Evolutionary conservation across 2,329 filamentous ascomycete species (phyloP).

Genomic region (Nothomitra cinnamomea): DNA sequence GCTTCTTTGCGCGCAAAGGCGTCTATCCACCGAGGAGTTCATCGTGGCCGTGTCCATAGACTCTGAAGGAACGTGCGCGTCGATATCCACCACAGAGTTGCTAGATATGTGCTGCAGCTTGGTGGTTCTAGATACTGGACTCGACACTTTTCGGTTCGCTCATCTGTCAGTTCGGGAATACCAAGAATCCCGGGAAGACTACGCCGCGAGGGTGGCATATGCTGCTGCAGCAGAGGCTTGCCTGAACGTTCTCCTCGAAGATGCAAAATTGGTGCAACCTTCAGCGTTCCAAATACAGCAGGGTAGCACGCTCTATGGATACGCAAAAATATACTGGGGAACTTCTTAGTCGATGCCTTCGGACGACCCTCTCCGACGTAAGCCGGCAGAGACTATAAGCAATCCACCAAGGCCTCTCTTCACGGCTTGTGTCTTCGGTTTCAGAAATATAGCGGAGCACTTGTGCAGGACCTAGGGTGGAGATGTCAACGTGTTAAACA

Average conservation of each 20-base stretch:
- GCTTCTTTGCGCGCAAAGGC: constrained; percentile 12
- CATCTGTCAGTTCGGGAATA: constrained; percentile 19
- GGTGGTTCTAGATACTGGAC: constrained; percentile 14
- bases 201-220: neutral
- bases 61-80: neutral
- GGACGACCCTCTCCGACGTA: too few relatives aligned
- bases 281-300: too few relatives aligned
- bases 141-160: constrained; percentile 17
- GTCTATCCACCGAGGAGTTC: constrained; percentile 10
- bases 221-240: neutral
- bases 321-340: too few relatives aligned
- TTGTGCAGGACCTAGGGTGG: too few relatives aligned
- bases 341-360: too few relatives aligned
- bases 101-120: constrained; percentile 17
- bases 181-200: constrained; percentile 12
- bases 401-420: too few relatives aligned
- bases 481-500: too few relatives aligned
- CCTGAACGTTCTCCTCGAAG: neutral
- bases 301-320: too few relatives aligned
- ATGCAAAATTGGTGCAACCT: too few relatives aligned
- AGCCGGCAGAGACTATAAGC: too few relatives aligned
- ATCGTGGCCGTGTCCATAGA: constrained; percentile 10
- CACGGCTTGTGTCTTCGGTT: too few relatives aligned
- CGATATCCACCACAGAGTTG: constrained; percentile 9
- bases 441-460: too few relatives aligned